These are phyloP conservation scores for Cardamine chenopodiifolia DNA, from an alignment of 345 rosid genomes.

Conservation along the genomic window DNA sequence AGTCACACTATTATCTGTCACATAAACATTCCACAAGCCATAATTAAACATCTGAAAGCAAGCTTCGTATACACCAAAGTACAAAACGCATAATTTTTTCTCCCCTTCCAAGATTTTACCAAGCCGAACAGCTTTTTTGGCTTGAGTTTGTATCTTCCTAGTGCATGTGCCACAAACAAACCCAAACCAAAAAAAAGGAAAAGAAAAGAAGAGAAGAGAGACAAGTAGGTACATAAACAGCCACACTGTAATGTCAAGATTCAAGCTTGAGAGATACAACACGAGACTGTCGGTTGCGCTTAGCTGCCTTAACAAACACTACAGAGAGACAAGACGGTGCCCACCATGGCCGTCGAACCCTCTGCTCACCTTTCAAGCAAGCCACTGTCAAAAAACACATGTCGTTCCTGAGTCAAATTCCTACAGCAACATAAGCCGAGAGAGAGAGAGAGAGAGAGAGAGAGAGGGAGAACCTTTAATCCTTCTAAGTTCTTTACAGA, in stretches of 20 bases:
- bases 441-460: neutral
- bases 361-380: slow-evolving; percentile 96
- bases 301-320: slow-evolving; percentile 81
- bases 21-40: slow-evolving; percentile 34
- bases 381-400: slow-evolving; percentile 60
- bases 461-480: slow-evolving; percentile 67
- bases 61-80: slow-evolving; percentile 43
- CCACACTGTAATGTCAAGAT: slow-evolving; percentile 61
- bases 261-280: slow-evolving; percentile 98
- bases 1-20: slow-evolving; percentile 15
- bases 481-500: slow-evolving; percentile 94
- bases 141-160: slow-evolving; percentile 42
- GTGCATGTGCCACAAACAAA: slow-evolving; percentile 37
- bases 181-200: slow-evolving; percentile 26
- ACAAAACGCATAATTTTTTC: slow-evolving; percentile 30
- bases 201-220: slow-evolving; percentile 45
- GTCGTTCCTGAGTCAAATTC: slow-evolving; percentile 2
- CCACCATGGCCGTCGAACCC: slow-evolving; percentile 98
- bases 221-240: slow-evolving; percentile 56
- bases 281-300: slow-evolving; percentile 92
- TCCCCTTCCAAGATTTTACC: slow-evolving; percentile 30
- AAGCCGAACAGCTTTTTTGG: slow-evolving; percentile 35
- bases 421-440: slow-evolving; percentile 1
- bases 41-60: slow-evolving; percentile 31
- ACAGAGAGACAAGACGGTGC: slow-evolving; percentile 89